Conservation (phyloP, 176 grass and related monocot species). For the Triticum urartu region DNA sequence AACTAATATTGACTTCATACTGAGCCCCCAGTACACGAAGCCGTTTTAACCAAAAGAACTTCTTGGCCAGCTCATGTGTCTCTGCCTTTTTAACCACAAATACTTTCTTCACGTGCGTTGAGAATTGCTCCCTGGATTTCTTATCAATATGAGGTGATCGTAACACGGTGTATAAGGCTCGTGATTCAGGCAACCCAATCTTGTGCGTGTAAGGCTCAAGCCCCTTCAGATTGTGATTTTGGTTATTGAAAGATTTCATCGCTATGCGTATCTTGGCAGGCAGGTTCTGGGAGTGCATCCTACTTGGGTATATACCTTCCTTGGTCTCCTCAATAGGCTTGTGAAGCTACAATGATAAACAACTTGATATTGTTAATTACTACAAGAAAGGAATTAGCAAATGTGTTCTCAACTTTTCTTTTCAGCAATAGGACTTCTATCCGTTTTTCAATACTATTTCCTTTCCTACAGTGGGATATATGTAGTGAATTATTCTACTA, state of each 20-base stretch:
- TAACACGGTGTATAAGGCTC: constrained; percentile 42
- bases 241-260: constrained; percentile 53
- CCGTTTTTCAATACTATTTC: not conserved
- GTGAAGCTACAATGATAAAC: not conserved
- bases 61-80: constrained; percentile 27
- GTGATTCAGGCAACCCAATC: constrained; percentile 42
- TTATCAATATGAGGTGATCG: constrained; percentile 71
- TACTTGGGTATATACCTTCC: not conserved
- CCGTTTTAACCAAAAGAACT: constrained; percentile 59
- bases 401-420: not conserved
- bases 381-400: not conserved
- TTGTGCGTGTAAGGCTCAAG: constrained; percentile 32
- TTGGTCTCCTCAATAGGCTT: not conserved
- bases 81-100: constrained; percentile 39
- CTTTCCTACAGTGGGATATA: not conserved
- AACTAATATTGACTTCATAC: constrained; percentile 42
- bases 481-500: not conserved
- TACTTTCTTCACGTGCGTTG: constrained; percentile 45
- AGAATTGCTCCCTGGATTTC: constrained; percentile 66
- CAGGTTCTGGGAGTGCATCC: not conserved
- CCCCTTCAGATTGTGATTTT: constrained; percentile 32
- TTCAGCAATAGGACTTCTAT: not conserved
- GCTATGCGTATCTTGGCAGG: constrained; percentile 48
- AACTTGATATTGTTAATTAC: not conserved
- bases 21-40: constrained; percentile 44